A percentile compares a stretch with the other conserved stretches of the same genome.
Conservation (phyloP, 2,329 filamentous ascomycete genomes). For the Neophaeococcomyces mojaviensis region DNA sequence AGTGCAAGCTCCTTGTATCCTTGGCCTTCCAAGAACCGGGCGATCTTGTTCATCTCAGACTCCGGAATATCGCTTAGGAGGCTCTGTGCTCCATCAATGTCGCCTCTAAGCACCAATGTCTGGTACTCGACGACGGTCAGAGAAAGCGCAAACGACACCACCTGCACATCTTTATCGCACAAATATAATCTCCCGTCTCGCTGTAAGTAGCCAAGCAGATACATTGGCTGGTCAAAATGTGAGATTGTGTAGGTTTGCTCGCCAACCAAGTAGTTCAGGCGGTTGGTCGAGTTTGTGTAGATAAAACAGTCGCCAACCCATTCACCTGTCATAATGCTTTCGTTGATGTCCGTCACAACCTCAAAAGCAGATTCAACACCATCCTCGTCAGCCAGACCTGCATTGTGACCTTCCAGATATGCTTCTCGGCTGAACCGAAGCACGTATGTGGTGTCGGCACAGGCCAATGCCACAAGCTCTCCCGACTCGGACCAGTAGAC, state of each 20-base stretch:
- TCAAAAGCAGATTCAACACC: constrained; percentile 95
- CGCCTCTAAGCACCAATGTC: constrained; percentile 84
- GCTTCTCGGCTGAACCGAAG: constrained; percentile 83
- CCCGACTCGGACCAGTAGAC: constrained; percentile 98
- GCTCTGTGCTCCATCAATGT: constrained; percentile 84
- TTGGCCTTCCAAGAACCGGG: constrained; percentile 92
- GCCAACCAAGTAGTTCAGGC: constrained; percentile 93
- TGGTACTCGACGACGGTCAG: constrained; percentile 94
- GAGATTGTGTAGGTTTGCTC: constrained; percentile 97
- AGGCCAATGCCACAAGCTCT: constrained; percentile 84
- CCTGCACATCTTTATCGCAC: constrained; percentile 87
- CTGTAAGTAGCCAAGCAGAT: constrained; percentile 89
- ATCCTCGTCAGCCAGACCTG: constrained; percentile 76
- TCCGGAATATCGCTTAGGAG: constrained; percentile 74
- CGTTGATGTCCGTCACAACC: constrained; percentile 89
- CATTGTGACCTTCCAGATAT: constrained; percentile 75
- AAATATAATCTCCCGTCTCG: constrained; percentile 93
- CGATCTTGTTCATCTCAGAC: constrained; percentile 98
- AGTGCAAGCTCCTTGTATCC: constrained; percentile 93
- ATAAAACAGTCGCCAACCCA: constrained; percentile 99
- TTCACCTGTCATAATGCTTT: constrained; percentile 85
- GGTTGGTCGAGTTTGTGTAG: constrained; percentile 94
- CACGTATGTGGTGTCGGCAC: constrained; percentile 92
- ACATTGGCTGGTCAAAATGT: constrained; percentile 93
- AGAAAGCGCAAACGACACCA: constrained; percentile 84